Conservation (phyloP, 768 basidiomycete genomes). For the Termitomyces sp. region DNA sequence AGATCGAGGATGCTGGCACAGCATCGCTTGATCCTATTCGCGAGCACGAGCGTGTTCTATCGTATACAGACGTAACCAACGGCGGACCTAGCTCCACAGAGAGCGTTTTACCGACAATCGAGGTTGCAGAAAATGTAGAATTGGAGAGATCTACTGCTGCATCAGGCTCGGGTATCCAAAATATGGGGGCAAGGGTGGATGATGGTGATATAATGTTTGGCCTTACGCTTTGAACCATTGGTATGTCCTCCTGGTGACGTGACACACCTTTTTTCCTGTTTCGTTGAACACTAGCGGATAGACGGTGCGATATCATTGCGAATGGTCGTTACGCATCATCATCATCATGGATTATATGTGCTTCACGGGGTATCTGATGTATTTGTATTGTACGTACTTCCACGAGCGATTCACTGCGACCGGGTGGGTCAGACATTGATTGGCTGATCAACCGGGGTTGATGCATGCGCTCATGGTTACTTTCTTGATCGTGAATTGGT, state of each 20-base stretch:
- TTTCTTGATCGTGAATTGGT: too few species aligned
- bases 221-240: not conserved
- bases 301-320: not conserved
- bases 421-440: not conserved
- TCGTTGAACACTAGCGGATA: too few species aligned
- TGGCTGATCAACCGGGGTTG: not conserved
- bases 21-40: too few species aligned
- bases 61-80: not conserved
- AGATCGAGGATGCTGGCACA: not conserved
- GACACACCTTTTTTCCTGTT: not conserved
- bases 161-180: too few species aligned
- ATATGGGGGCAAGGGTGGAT: not conserved
- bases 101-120: not conserved
- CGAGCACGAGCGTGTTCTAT: not conserved
- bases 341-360: not conserved
- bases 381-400: not conserved
- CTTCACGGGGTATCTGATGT: not conserved
- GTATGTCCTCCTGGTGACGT: not conserved
- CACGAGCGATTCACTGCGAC: too few species aligned
- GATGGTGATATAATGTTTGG: not conserved
- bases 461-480: too few species aligned
- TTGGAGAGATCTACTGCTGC: too few species aligned
- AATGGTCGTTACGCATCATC: not conserved
- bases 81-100: not conserved
- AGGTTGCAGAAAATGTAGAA: conserved; percentile 25